Base-by-base conservation (phyloP, 2,329 filamentous ascomycete species). In the Penicillium decumbens region DNA sequence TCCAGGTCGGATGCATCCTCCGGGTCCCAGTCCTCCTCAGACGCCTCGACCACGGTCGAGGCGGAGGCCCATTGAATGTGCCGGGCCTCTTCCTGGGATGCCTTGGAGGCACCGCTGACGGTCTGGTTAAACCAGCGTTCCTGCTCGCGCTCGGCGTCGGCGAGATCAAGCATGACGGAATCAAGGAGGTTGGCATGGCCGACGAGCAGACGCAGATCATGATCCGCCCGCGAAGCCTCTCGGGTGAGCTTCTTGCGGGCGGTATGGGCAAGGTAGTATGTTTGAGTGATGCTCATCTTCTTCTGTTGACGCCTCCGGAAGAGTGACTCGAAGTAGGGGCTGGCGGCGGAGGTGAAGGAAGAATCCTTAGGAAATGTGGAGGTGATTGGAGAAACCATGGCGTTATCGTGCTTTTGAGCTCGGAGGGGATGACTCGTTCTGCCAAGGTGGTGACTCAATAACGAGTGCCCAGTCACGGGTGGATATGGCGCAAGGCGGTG, bases 171-270 rank as follows among this genome's bases (percentile, higher is more conserved):
- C 93, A 97, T 97, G 68, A 98, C 78, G 35, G 85, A 86, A 76
- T 98, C 93, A 71, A 98, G 88, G 41, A 97, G 86, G 80, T 97
- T 98, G 77, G 93, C 93, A 75, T 98, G 93, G 65, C 92, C 93
- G 64, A 98, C 93, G 53, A 98, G 87, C 40, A 95, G 83, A 68
- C 92, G 85, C 57, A 98, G 88, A 78, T 97, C 85, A 80, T 97
- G 93, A 70, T 97, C 92, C 64, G 89, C 79, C 66, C 87, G 86
- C 73, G 85, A 83, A 77, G 93, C 93, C 77, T 97, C 92, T 58
- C 81, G 82, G 59, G 90, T 90, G 68, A 98, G 90, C 89, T 98
- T 98, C 64, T 85, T 87, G 72, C 93, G 85, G 69, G 93, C 93
- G 75, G 91, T 92, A 80, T 95, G 91, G 70, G 93, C 93, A 65